These are phyloP conservation scores for Epichloe festucae DNA, from an alignment of 2,329 filamentous ascomycete species.

Conservation along the genomic window DNA sequence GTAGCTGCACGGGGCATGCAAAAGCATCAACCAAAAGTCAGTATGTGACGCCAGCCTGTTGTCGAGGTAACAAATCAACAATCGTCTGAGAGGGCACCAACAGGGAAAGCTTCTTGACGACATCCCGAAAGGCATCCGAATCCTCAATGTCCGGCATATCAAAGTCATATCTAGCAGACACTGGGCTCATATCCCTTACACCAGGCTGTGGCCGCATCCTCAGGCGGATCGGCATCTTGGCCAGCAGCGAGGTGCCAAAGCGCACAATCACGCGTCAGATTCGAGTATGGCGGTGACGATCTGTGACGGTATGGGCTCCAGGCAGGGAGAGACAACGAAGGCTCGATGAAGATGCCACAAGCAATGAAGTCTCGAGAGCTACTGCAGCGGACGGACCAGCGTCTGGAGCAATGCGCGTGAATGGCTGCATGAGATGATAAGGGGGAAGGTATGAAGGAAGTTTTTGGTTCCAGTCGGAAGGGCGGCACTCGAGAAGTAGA, in stretches of 20 bases:
- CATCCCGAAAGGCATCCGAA: slow-evolving; percentile 47
- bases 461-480: too few species aligned
- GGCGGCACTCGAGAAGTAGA: too few species aligned
- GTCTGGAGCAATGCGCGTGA: too few species aligned
- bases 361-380: too few species aligned
- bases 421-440: too few species aligned
- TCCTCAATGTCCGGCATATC: slow-evolving; percentile 43
- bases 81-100: slow-evolving; percentile 22
- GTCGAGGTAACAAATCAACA: not conserved
- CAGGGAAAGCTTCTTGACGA: slow-evolving; percentile 56
- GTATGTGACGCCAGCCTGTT: not conserved
- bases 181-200: slow-evolving; percentile 21
- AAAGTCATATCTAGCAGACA: slow-evolving; percentile 20
- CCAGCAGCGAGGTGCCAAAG: not conserved
- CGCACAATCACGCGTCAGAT: too few species aligned
- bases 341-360: too few species aligned
- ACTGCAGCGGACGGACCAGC: too few species aligned
- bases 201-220: slow-evolving; percentile 19
- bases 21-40: slow-evolving; percentile 2
- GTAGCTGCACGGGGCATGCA: slow-evolving; percentile 31
- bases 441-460: too few species aligned
- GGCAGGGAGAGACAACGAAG: too few species aligned
- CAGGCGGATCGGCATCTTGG: slow-evolving; percentile 25
- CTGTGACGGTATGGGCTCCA: too few species aligned
- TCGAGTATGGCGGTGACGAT: too few species aligned